Base-by-base conservation (phyloP, 1,139 yeast genomes). In the Wickerhamiella pararugosa region DNA sequence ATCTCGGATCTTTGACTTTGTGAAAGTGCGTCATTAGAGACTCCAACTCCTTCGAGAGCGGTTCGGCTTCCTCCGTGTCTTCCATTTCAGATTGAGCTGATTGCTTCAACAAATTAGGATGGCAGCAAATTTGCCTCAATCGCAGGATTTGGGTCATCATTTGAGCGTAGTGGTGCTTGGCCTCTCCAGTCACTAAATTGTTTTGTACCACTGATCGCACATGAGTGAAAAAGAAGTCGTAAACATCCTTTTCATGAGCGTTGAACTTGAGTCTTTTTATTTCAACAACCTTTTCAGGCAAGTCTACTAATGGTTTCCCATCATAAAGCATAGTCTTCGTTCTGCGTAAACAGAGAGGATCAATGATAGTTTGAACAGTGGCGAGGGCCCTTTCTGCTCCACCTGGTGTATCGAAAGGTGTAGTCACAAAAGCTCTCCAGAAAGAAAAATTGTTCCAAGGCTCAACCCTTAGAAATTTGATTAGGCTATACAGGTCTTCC, bases 361-460 rank as follows among this genome's bases (percentile, higher is more conserved):
- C 90, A 49, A 87, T 63, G 32, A 90, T 80, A 0, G 92, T 76
- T 54, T 82, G 86, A 5, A 90, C 82, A 1, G 86, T 81, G 53
- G 78, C 82, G 52, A 87, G 67, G 0, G 97, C 90, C 47, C 75
- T 76, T 7, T 73, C 69, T 28, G 80, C 71, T 51, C 78, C 77
- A 45, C 73, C 75, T 15, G 21, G 21, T 34, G 70, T 69, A 53
- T 83, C 94, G 60, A 84, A 87, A 0, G 96, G 96, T 7, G 71
- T 60, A 0, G 95, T 80, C 29, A 90, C 75, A 57, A 87, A 86
- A 6, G 87, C 76, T 52, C 79, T 80, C 98, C 98, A 90, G 50
- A 81, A 79, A 0, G 84, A 70, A 47, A 81, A 78, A 52, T 81
- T 80, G 41, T 78, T 70, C 97, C 97, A 90, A 0, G 97, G 97